These are phyloP conservation scores for Venturia nashicola DNA, from an alignment of 2,329 filamentous ascomycete species.

Conservation along the genomic window DNA sequence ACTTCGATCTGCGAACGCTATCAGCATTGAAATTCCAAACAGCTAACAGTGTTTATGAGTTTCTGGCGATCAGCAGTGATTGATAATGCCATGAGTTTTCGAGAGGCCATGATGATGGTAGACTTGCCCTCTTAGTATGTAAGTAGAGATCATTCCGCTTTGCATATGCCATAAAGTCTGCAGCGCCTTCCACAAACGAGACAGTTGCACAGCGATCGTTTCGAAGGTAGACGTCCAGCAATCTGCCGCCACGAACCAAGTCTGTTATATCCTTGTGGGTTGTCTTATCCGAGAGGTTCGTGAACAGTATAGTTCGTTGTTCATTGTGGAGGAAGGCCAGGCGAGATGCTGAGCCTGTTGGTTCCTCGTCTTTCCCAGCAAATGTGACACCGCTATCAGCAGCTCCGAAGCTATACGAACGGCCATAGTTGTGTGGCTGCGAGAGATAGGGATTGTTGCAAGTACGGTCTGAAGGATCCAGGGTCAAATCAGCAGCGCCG, in stretches of 20 bases:
- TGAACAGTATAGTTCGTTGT: conserved; percentile 47
- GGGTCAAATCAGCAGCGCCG: conserved; percentile 10
- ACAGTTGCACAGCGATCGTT: conserved; percentile 50
- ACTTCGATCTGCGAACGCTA: conserved; percentile 47
- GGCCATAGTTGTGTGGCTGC: conserved; percentile 12
- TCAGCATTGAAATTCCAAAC: neutral
- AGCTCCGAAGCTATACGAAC: conserved; percentile 14
- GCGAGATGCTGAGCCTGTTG: neutral
- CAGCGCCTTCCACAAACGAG: conserved; percentile 54
- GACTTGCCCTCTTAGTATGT: conserved; percentile 51
- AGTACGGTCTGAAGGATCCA: conserved; percentile 15
- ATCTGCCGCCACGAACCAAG: conserved; percentile 54
- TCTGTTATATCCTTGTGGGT: conserved; percentile 55
- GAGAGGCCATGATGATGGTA: neutral
- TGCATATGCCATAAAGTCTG: conserved; percentile 52
- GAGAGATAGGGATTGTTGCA: conserved; percentile 14
- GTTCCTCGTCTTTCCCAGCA: neutral
- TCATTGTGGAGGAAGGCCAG: neutral
- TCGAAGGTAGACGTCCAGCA: conserved; percentile 58
- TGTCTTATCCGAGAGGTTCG: conserved; percentile 47
- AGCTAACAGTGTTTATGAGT: neutral
- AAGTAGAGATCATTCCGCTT: conserved; percentile 57
- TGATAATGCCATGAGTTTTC: neutral
- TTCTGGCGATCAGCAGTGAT: neutral
- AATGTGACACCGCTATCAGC: conserved; percentile 12